Evolutionary conservation across 2,329 filamentous ascomycete species (phyloP).

Genomic region (Gyromitra esculenta): DNA sequence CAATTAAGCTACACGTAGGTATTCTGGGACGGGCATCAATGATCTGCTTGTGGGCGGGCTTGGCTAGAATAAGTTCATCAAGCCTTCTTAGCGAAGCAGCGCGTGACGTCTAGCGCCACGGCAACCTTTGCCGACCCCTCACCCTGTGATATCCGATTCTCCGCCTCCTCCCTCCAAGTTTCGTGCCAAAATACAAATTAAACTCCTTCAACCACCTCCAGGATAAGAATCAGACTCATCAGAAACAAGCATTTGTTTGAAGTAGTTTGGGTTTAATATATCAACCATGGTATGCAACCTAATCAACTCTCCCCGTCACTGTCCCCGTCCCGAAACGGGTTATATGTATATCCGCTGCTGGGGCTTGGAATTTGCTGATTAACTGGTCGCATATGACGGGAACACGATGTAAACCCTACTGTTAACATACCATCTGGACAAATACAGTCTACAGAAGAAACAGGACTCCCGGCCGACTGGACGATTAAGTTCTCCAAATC

Average conservation of each 20-base stretch:
- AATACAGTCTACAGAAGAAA: constrained; percentile 63
- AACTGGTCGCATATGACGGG: constrained; percentile 9
- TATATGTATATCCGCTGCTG: constrained; percentile 33
- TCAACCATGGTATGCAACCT: constrained; percentile 43
- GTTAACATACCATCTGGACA: constrained; percentile 31
- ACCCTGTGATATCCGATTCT: constrained; percentile 32
- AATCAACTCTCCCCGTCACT: constrained; percentile 22
- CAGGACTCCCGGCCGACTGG: constrained; percentile 86
- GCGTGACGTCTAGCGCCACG: constrained; percentile 37
- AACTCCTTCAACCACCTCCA: constrained; percentile 15
- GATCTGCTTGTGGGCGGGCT: constrained; percentile 20
- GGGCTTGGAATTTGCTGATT: constrained; percentile 17
- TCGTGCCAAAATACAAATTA: constrained; percentile 27
- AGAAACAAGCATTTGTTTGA: constrained; percentile 7
- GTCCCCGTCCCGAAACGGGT: not conserved
- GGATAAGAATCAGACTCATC: constrained; percentile 22
- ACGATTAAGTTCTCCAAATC: constrained; percentile 98
- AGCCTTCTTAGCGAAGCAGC: constrained; percentile 25
- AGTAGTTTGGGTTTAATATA: constrained; percentile 28
- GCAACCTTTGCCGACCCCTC: constrained; percentile 43
- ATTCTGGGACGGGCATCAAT: constrained; percentile 16
- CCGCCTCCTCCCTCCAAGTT: constrained; percentile 18
- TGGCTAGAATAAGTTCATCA: constrained; percentile 25
- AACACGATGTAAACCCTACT: constrained; percentile 14
- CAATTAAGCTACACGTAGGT: no score